Conservation (phyloP, 257 asterid genomes). For the Capsicum chinense region DNA sequence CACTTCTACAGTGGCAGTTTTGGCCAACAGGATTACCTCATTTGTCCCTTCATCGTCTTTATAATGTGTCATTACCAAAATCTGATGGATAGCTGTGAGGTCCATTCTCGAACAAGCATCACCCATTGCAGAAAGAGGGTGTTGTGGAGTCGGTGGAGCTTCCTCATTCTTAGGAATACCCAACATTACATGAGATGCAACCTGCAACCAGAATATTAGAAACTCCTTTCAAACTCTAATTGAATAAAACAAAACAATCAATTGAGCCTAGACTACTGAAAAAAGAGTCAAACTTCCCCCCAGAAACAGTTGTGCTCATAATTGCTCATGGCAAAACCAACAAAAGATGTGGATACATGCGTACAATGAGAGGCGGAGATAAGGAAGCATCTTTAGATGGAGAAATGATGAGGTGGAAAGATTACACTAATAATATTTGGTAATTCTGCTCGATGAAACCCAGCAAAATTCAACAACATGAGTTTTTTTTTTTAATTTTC, state of each 20-base stretch:
- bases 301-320: background rate
- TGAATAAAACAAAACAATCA: slow-evolving; percentile 17
- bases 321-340: background rate
- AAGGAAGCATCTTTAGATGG: background rate
- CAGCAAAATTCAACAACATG: background rate
- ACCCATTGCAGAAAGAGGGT: slow-evolving; percentile 91
- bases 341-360: background rate
- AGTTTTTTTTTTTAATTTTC: background rate
- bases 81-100: slow-evolving; percentile 96
- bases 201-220: slow-evolving; percentile 48
- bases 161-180: slow-evolving; percentile 87
- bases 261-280: background rate
- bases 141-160: slow-evolving; percentile 90
- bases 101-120: slow-evolving; percentile 97
- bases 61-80: slow-evolving; percentile 87
- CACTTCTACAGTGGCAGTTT: slow-evolving; percentile 13
- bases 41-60: slow-evolving; percentile 93
- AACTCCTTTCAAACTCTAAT: background rate
- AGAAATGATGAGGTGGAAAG: slow-evolving; percentile 5
- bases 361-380: background rate
- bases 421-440: background rate
- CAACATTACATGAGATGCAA: slow-evolving; percentile 88
- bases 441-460: background rate
- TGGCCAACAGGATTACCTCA: slow-evolving; percentile 61
- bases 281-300: background rate